These are phyloP conservation scores for Hyparrhenia diplandra DNA, from an alignment of 176 grass and related monocot genomes.

Conservation along the genomic window DNA sequence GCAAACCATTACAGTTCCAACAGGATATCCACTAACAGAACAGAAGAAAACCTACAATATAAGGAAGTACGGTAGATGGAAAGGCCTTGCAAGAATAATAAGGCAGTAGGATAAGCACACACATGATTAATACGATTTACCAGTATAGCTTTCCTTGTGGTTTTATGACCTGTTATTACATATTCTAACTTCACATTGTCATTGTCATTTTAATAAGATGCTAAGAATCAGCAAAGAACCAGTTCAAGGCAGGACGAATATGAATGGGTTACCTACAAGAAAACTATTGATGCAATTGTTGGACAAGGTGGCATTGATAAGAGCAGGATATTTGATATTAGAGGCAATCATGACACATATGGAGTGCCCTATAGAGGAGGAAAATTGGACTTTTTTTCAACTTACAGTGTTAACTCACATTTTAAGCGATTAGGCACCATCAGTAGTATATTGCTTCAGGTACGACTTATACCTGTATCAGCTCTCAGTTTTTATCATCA, in stretches of 20 bases:
- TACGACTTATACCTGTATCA: constrained; percentile 29
- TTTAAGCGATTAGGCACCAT: constrained; percentile 56
- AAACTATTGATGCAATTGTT: constrained; percentile 61
- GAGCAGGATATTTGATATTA: constrained; percentile 83
- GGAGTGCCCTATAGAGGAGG: constrained; percentile 72
- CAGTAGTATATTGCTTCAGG: constrained; percentile 80
- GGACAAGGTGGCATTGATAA: constrained; percentile 47
- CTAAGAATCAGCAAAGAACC: constrained; percentile 67
- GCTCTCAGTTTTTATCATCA: not conserved
- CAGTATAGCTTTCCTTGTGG: not conserved
- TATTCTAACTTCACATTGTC: constrained; percentile 18
- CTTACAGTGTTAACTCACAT: constrained; percentile 66
- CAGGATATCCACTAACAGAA: not conserved
- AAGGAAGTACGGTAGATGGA: too few species aligned
- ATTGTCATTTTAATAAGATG: constrained; percentile 51
- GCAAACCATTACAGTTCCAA: not conserved
- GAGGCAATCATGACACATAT: constrained; percentile 98
- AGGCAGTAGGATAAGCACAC: too few species aligned
- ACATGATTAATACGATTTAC: too few species aligned
- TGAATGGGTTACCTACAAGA: constrained; percentile 79
- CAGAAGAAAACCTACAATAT: not conserved
- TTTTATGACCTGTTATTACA: not conserved
- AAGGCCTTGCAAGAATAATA: too few species aligned
- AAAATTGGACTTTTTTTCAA: constrained; percentile 75
- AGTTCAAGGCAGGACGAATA: constrained; percentile 71